phyloP scores from a whole-genome alignment of 768 basidiomycete species.

The Suillus luteus region DNA sequence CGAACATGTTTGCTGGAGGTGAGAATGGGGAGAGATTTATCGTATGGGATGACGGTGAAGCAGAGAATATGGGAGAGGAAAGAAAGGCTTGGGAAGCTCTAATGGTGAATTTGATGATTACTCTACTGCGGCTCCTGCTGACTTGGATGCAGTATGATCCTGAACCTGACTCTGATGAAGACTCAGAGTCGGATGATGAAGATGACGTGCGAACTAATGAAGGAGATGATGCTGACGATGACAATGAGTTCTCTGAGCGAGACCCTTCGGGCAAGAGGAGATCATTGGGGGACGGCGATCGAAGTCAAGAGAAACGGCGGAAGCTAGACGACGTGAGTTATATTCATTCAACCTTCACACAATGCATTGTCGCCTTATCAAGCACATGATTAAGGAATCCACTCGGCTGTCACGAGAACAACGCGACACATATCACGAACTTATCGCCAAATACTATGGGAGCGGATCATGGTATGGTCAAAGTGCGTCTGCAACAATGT shows the following conservation, averaged over 20 bases:
- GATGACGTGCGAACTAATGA: constrained; percentile 49
- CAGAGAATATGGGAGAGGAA: constrained; percentile 67
- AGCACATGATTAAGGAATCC: constrained; percentile 39
- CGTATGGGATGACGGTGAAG: constrained; percentile 92
- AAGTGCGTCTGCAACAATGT: constrained; percentile 86
- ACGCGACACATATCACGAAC: constrained; percentile 58
- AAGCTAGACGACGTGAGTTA: constrained; percentile 51
- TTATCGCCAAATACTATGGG: constrained; percentile 80
- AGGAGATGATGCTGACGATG: constrained; percentile 41
- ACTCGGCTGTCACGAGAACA: constrained; percentile 70
- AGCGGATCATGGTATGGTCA: constrained; percentile 87
- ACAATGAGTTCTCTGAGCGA: constrained; percentile 40
- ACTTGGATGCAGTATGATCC: constrained; percentile 66
- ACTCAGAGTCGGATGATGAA: constrained; percentile 47
- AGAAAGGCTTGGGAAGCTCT: constrained; percentile 83
- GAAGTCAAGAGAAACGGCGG: constrained; percentile 55
- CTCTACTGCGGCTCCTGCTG: constrained; percentile 1
- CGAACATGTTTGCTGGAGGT: constrained; percentile 78
- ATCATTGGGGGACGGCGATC: constrained; percentile 41
- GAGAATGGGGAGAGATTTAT: constrained; percentile 72
- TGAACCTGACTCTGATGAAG: constrained; percentile 66
- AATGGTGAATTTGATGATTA: constrained; percentile 53
- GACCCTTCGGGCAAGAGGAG: constrained; percentile 52
- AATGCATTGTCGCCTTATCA: constrained; percentile 1
- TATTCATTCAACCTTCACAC: constrained; percentile 14